Conservation (phyloP, 2,329 filamentous ascomycete genomes). For the Xylaria sp. region DNA sequence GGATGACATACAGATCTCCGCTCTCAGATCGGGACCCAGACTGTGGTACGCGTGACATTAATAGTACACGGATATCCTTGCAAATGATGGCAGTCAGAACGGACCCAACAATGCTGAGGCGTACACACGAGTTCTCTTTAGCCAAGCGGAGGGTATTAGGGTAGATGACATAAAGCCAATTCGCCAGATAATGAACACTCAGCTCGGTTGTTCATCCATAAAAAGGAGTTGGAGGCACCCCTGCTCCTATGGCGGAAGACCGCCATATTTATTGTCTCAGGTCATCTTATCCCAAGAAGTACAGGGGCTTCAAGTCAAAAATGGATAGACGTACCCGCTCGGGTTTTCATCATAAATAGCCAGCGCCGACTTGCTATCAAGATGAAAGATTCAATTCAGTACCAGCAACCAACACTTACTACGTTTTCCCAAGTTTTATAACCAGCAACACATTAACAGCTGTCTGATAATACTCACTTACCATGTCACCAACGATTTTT, state of each 20-base stretch:
- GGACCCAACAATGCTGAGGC: not conserved
- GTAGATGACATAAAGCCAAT: not conserved
- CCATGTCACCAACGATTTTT: conserved; percentile 37
- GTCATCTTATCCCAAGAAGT: not conserved
- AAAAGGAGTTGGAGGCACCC: not conserved
- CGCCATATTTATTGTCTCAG: not conserved
- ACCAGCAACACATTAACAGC: not conserved
- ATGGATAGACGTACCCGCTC: too few species aligned
- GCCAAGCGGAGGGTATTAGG: not conserved
- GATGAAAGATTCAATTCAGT: not conserved
- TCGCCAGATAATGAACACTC: too few species aligned
- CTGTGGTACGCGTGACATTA: too few species aligned
- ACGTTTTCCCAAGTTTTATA: not conserved
- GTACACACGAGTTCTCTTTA: not conserved
- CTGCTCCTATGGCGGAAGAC: not conserved
- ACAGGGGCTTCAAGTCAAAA: not conserved
- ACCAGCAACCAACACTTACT: not conserved
- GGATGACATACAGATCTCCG: too few species aligned
- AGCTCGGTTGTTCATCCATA: not conserved
- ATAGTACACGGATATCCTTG: not conserved
- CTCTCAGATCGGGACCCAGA: too few species aligned
- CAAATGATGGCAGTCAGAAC: not conserved
- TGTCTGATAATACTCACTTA: not conserved
- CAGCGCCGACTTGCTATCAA: not conserved
- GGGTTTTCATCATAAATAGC: not conserved